Base-by-base conservation (phyloP, 2,329 filamentous ascomycete genomes). In the Triangularia setosa region DNA sequence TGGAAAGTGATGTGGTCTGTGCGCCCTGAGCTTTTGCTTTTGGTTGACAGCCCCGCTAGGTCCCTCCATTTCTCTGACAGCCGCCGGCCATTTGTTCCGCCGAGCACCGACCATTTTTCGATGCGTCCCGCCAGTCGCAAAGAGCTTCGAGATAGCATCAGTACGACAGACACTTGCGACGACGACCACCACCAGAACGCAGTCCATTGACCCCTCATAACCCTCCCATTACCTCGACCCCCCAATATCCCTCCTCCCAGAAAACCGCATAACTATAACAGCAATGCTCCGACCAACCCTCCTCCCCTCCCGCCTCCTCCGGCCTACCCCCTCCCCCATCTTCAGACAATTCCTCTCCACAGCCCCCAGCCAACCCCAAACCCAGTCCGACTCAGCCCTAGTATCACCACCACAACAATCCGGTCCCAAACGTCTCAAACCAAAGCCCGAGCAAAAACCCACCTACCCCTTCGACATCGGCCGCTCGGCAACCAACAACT, bases 401-500 rank as follows among this genome's bases (percentile, higher is more conserved):
- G n/a, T n/a, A n/a, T n/a, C 28, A 27, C n/a, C 60, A 30, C 25
- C 44, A 44, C 30, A 33, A 62, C 52, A 62, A 25, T 2, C 64
- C 35, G n/a, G n/a, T n/a, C n/a, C n/a, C n/a, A n/a, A n/a, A n/a
- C n/a, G 18, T 40, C 61, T 28, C 63, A 53, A 44, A 21, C 54
- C 64, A 27, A 44, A 64, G 23, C 33, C 61, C 54, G 5, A 33
- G 40, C 53, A 11, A 56, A 59, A 9, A 16, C 66, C 25, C 61
- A 67, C 16, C 62, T 67, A 55, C 21, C 71, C 71, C 11, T 97
- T 93, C 80, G 83, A 88, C 71, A 83, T 98, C 68, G 81, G 81
- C 60, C 89, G 92, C 67, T 94, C 92, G 2, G 79, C 82, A 1
- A 88, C 85, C 40, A 85, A 87, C 57, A 87, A 92, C 69, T 80